A percentile compares a stretch with the other conserved stretches of the same genome.
Conservation (phyloP, 2,329 filamentous ascomycete genomes). For the Drechslerella coelobrocha region DNA sequence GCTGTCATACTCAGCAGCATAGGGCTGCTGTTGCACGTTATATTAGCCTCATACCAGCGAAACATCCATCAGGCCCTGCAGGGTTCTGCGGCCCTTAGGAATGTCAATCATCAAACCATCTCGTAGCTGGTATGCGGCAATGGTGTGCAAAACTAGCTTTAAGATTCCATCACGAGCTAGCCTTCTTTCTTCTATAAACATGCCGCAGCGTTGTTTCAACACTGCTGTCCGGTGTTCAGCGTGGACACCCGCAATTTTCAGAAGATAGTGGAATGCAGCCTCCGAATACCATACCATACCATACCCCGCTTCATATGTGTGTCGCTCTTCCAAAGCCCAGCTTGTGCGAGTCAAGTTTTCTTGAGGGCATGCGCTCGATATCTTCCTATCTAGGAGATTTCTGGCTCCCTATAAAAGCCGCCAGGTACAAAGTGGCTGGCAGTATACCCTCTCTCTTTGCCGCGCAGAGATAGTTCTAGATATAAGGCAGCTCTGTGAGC, state of each 20-base stretch:
- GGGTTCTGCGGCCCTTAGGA: slow-evolving; percentile 18
- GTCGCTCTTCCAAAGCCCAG: slow-evolving; percentile 2
- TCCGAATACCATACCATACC: background rate
- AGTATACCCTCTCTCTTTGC: background rate
- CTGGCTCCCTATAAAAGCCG: slow-evolving; percentile 1
- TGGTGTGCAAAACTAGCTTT: slow-evolving; percentile 3
- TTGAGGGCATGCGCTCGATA: slow-evolving; percentile 16
- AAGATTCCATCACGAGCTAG: slow-evolving; percentile 20
- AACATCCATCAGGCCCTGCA: slow-evolving; percentile 18
- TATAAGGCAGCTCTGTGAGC: no score
- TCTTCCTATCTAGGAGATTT: slow-evolving; percentile 13
- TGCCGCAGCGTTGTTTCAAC: slow-evolving; percentile 13
- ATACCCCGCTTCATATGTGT: background rate
- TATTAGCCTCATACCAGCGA: slow-evolving; percentile 33
- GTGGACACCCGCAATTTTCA: background rate
- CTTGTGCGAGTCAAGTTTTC: slow-evolving; percentile 6
- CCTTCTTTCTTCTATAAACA: slow-evolving; percentile 15
- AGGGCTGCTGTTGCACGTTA: background rate
- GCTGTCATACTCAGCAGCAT: background rate
- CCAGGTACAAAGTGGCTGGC: slow-evolving; percentile 13
- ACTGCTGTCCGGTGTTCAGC: slow-evolving; percentile 3
- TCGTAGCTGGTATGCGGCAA: slow-evolving; percentile 2
- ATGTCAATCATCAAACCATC: slow-evolving; percentile 32
- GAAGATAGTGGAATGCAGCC: slow-evolving; percentile 14
- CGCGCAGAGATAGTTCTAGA: no score